Evolutionary conservation across 2,329 filamentous ascomycete species (phyloP), one percentile per base, ranked within the genome.

Genomic region (Botrytis pseudocinerea): DNA sequence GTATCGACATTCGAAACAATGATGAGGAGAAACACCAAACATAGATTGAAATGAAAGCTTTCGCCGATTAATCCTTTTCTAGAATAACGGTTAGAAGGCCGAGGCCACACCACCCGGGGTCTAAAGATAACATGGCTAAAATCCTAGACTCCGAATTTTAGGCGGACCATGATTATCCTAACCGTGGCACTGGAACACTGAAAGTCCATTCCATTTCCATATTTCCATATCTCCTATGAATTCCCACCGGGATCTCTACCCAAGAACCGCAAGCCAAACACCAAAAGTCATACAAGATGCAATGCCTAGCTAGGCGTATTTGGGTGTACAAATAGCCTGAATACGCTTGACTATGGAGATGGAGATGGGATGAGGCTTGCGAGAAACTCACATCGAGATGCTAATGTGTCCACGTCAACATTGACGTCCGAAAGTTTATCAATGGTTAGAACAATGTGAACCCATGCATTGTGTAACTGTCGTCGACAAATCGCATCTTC

Each of bases 401-500:
- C n/a, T 7, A 57, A 20, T 9, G 40, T 51, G 22, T 57, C 64
- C 35, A 68, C 46, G 16, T 57, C 25, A 57, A 57, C 28, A 54
- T 68, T 12, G 65, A 42, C n/a, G 54, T 68, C 35, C 40, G 22
- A 68, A 28, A 51, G 25, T 18, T 57, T n/a, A 25, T 32, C n/a
- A 22, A 32, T 66, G 35, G 22, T 10, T 18, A 28, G 48, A 57
- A 42, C n/a, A 16, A 57, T 68, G 28, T 42, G n/a, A 68, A 68
- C 48, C 64, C 64, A 40, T 68, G 48, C 42, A 28, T 25, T 14
- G 48, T 57, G 35, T 25, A 68, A 68, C 35, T 7, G 35, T 54
- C 46, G 16, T 32, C 64, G 14, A 68, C 48, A 57, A 68, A 54
- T 68, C 64, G 64, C 48, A 68, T 68, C 46, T 68, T 54, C 32